Evolutionary conservation across 2,329 filamentous ascomycete species (phyloP).

Genomic region (Trichocomaceae sp.): DNA sequence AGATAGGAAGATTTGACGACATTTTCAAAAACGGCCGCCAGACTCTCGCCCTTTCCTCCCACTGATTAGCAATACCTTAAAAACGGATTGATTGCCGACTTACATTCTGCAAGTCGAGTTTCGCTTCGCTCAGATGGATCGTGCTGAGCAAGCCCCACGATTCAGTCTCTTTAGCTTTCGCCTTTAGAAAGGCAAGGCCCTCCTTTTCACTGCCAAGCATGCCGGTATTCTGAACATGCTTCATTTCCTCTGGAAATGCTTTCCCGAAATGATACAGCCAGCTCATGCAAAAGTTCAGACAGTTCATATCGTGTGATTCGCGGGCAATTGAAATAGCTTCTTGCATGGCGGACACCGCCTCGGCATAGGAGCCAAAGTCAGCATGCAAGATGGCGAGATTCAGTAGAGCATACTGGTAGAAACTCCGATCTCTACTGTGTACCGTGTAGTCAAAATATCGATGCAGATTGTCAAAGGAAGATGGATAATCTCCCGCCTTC

Average conservation of each 20-base stretch:
- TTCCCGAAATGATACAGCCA: slow-evolving; percentile 96
- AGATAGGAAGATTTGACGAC: slow-evolving; percentile 78
- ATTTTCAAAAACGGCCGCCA: slow-evolving; percentile 62
- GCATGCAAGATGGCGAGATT: slow-evolving; percentile 90
- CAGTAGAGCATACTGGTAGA: slow-evolving; percentile 91
- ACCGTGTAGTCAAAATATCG: slow-evolving; percentile 96
- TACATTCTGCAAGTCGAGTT: slow-evolving; percentile 67
- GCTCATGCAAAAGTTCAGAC: slow-evolving; percentile 88
- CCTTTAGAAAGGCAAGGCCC: slow-evolving; percentile 72
- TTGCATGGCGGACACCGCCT: slow-evolving; percentile 89
- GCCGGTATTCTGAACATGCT: slow-evolving; percentile 61
- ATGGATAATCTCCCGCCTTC: slow-evolving; percentile 82
- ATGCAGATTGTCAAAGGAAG: slow-evolving; percentile 83
- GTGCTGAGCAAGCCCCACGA: slow-evolving; percentile 83
- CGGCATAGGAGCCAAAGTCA: slow-evolving; percentile 84
- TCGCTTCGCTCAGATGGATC: slow-evolving; percentile 77
- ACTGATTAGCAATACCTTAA: slow-evolving; percentile 25
- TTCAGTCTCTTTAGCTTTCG: slow-evolving; percentile 76
- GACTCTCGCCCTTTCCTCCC: slow-evolving; percentile 46
- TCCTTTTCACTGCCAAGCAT: slow-evolving; percentile 74
- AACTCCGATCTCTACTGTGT: slow-evolving; percentile 72
- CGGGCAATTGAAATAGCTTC: slow-evolving; percentile 92
- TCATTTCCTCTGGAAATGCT: slow-evolving; percentile 69
- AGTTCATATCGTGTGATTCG: slow-evolving; percentile 86
- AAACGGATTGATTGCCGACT: slow-evolving; percentile 37